A percentile compares a stretch with the other conserved stretches of the same genome.
These are phyloP conservation scores for Nelumbo lutea DNA, from an alignment of 164 flowering plant species.

Conservation along the genomic window DNA sequence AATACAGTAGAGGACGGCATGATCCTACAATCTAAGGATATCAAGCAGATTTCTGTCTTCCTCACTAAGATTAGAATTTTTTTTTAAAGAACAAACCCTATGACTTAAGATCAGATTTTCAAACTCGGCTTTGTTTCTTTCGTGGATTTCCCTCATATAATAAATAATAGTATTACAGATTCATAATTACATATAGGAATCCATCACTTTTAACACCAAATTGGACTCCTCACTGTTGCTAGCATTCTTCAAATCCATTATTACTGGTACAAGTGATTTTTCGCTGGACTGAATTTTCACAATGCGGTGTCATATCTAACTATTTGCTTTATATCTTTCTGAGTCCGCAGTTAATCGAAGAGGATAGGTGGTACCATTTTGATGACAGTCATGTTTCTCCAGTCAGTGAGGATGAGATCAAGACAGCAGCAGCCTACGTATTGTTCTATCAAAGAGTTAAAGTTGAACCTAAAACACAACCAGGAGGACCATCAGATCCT, in stretches of 20 bases:
- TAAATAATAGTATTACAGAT: too few species aligned
- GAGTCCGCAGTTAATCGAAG: conserved; percentile 62
- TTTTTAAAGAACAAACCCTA: too few species aligned
- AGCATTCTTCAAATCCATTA: too few species aligned
- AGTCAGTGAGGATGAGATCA: conserved; percentile 56
- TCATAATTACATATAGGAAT: too few species aligned
- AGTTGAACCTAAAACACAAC: conserved; percentile 16
- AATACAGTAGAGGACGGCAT: not conserved
- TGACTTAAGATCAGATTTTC: not conserved
- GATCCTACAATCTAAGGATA: not conserved
- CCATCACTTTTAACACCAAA: too few species aligned
- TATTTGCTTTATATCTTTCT: not conserved
- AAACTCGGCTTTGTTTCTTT: not conserved
- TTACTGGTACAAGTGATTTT: too few species aligned
- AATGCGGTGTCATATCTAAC: not conserved
- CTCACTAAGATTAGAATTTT: not conserved
- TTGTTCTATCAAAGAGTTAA: conserved; percentile 69
- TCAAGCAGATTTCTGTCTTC: not conserved
- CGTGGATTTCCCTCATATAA: too few species aligned
- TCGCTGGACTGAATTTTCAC: too few species aligned
- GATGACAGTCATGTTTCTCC: conserved; percentile 82
- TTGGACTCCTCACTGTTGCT: too few species aligned
- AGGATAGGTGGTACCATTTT: conserved; percentile 84
- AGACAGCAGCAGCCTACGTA: conserved; percentile 84
- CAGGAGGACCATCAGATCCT: conserved; percentile 32